Evolutionary conservation across 2,329 filamentous ascomycete genomes (phyloP), one percentile per base, ranked within the genome.

Genomic region (Daldinia eschscholtzii): DNA sequence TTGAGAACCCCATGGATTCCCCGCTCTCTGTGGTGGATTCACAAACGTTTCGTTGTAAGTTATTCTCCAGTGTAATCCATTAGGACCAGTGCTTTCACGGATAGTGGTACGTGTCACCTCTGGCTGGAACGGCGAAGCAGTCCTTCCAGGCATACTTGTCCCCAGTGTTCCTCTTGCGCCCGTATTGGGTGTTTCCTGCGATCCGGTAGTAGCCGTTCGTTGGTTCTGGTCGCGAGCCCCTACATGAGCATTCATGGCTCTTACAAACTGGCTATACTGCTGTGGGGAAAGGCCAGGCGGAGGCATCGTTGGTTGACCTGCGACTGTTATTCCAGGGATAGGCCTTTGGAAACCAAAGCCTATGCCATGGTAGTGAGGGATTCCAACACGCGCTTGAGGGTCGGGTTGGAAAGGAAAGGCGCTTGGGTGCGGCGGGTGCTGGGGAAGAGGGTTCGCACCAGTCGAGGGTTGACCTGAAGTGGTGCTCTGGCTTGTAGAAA

Each of bases 41-140:
- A 64, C 41, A 9, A 78, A 66, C 2, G 81, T 80, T 68, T 86
- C 84, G 72, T 86, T 87, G 60, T 85, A 79, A 2, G 84, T 86
- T 60, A 87, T 79, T 46, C 84, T 83, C 82, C 84, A 86, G 63
- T 84, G 80, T 65, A 85, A 81, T 15, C 86, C 86, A 70, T 87
- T 84, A 9, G 85, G 83, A 0, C 83, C 83, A 35, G 84, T 73
- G 7, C 82, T 81, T 74, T 88, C 85, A 35, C 83, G 83, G 7
- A 83, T 81, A 20, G 86, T 80, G 9, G 81, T 84, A 23, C 82
- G 80, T 7, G 79, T 80, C 30, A 76, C 70, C 57, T 81, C 79
- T 15, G 80, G 77, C 46, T 78, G 75, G 69, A 68, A 77, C 59
- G 74, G 76, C 56, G 76, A 80, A 70, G 66, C 76, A 70, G 69